Conservation (phyloP, 1,139 yeast species). For the Groenewaldozyma auringiensis region DNA sequence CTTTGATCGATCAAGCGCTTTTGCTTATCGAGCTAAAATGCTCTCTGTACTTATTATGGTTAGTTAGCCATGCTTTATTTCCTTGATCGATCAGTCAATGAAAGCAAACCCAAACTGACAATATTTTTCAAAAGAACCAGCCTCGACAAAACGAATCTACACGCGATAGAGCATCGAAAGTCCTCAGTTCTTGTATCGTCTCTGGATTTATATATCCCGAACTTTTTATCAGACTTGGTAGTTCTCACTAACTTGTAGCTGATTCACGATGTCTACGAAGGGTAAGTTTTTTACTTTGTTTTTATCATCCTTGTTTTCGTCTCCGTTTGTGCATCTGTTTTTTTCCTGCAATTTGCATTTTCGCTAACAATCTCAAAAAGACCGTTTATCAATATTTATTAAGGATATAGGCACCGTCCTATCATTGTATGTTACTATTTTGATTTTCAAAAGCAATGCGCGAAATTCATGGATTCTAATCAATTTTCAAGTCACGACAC, state of each 20-base stretch:
- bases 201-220: background rate
- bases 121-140: too few species aligned
- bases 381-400: background rate
- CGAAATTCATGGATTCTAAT: background rate
- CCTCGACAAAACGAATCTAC: too few species aligned
- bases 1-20: too few species aligned
- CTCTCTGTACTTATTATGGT: too few species aligned
- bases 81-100: too few species aligned
- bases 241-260: background rate
- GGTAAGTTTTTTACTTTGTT: background rate
- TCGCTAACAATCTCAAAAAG: constrained; percentile 2
- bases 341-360: too few species aligned
- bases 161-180: background rate
- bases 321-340: too few species aligned
- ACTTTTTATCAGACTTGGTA: background rate
- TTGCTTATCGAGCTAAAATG: too few species aligned
- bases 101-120: too few species aligned
- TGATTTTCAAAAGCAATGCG: background rate
- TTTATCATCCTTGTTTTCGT: background rate
- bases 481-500: constrained; percentile 1
- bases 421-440: background rate
- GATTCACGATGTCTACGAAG: background rate
- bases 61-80: too few species aligned
- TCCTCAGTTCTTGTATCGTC: too few species aligned
- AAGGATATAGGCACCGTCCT: constrained; percentile 1